Evolutionary conservation across 139 green algal genomes (phyloP).

Genomic region (Micractinium sp.): DNA sequence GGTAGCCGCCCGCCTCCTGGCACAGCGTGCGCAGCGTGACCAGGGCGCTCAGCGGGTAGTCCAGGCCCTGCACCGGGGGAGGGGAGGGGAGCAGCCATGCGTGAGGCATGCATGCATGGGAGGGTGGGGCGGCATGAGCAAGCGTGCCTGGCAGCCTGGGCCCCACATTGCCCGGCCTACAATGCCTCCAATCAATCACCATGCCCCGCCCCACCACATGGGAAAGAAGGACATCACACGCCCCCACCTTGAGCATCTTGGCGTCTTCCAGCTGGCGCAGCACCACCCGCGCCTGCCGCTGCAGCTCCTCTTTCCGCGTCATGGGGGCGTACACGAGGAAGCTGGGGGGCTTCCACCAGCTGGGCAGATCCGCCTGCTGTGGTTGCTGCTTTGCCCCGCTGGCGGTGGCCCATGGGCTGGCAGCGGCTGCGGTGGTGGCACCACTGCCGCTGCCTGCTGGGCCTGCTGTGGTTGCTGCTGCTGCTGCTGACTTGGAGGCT

Average conservation of each 20-base stretch:
- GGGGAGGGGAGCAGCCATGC: neutral
- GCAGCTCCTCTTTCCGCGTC: conserved; percentile 32
- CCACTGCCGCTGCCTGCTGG: neutral
- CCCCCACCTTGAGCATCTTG: conserved; percentile 43
- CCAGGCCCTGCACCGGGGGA: conserved; percentile 23
- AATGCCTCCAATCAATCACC: neutral
- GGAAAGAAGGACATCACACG: neutral
- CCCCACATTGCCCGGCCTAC: too few species aligned
- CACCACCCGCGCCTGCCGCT: conserved; percentile 22
- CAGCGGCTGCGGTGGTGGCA: too few species aligned
- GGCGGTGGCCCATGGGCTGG: neutral
- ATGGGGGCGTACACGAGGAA: conserved; percentile 10
- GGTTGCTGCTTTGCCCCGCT: neutral
- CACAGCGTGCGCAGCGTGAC: conserved; percentile 48
- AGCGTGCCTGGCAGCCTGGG: too few species aligned
- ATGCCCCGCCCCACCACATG: neutral
- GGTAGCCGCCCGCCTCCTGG: conserved; percentile 39
- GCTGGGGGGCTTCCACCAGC: conserved; percentile 44
- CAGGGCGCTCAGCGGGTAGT: conserved; percentile 51
- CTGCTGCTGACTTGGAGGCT: neutral
- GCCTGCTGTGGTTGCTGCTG: conserved; percentile 6
- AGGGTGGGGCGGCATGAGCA: too few species aligned
- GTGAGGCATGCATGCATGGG: neutral
- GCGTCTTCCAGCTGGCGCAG: conserved; percentile 51
- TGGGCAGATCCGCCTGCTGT: conserved; percentile 1